Conservation (phyloP, 2,329 filamentous ascomycete genomes). For the Hypoxylon sp. region DNA sequence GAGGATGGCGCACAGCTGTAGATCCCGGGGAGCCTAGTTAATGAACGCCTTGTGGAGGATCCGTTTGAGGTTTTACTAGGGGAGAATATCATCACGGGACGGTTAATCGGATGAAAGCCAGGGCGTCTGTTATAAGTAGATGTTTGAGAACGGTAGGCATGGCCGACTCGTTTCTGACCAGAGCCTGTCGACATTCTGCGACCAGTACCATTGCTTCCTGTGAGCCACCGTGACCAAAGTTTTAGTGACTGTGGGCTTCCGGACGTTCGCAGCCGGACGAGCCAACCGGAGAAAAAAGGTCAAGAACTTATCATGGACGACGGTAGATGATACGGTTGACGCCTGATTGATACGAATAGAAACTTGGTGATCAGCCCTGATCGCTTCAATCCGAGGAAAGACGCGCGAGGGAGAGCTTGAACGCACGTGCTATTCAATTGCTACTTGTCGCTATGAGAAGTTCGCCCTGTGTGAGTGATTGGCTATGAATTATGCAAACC, state of each 20-base stretch:
- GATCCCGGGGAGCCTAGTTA: slow-evolving; percentile 39
- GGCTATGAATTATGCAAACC: slow-evolving; percentile 40
- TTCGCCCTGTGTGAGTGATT: slow-evolving; percentile 49
- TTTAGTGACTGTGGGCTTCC: slow-evolving; percentile 33
- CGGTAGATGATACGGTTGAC: slow-evolving; percentile 37
- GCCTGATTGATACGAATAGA: slow-evolving; percentile 40
- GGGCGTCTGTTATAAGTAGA: slow-evolving; percentile 36
- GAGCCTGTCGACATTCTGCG: slow-evolving; percentile 38
- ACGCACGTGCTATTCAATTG: slow-evolving; percentile 40
- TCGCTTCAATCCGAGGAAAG: slow-evolving; percentile 39
- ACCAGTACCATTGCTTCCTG: slow-evolving; percentile 28
- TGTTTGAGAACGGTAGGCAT: slow-evolving; percentile 38
- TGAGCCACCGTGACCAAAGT: slow-evolving; percentile 29
- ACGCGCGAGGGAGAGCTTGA: slow-evolving; percentile 32
- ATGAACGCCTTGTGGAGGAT: slow-evolving; percentile 36
- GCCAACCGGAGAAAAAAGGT: slow-evolving; percentile 40
- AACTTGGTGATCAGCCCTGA: slow-evolving; percentile 36
- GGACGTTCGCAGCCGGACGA: slow-evolving; percentile 36
- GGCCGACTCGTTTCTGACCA: slow-evolving; percentile 41
- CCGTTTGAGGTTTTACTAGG: slow-evolving; percentile 39
- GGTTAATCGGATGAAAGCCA: slow-evolving; percentile 35
- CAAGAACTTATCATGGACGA: slow-evolving; percentile 27
- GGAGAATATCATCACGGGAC: slow-evolving; percentile 31
- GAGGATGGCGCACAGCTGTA: slow-evolving; percentile 37
- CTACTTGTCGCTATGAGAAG: slow-evolving; percentile 30